phyloP scores from a whole-genome alignment of 257 asterid genomes.

The Salvia miltiorrhiza region DNA sequence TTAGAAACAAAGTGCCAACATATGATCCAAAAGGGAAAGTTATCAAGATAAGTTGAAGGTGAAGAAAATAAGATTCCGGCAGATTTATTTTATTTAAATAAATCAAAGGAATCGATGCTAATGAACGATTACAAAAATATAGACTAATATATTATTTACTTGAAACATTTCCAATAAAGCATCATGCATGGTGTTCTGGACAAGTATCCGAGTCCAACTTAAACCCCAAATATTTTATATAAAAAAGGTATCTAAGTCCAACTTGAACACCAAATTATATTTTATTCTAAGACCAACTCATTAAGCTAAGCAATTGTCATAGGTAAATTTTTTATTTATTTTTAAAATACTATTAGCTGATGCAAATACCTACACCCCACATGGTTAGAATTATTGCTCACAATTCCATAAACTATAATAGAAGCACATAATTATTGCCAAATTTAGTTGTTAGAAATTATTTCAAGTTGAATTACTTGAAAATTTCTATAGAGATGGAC shows the following conservation, averaged over 20 bases:
- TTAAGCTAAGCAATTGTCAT: slow-evolving; percentile 12
- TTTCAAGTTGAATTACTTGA: not conserved
- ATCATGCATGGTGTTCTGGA: slow-evolving; percentile 15
- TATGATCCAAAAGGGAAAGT: not conserved
- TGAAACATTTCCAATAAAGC: slow-evolving; percentile 29
- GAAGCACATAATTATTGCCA: not conserved
- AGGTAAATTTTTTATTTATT: slow-evolving; percentile 21
- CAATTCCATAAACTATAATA: slow-evolving; percentile 1
- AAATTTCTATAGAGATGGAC: not conserved
- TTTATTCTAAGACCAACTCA: slow-evolving; percentile 30
- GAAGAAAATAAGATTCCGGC: slow-evolving; percentile 6
- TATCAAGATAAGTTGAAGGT: not conserved
- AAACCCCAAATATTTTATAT: slow-evolving; percentile 14
- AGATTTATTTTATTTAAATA: not conserved
- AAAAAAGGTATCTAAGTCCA: slow-evolving; percentile 29
- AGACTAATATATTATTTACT: slow-evolving; percentile 1
- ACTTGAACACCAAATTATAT: slow-evolving; percentile 9
- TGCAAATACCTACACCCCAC: slow-evolving; percentile 32
- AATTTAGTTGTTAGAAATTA: not conserved
- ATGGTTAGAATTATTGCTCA: slow-evolving; percentile 35
- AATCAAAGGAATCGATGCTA: slow-evolving; percentile 16
- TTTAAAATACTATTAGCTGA: slow-evolving; percentile 17
- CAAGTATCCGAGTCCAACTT: slow-evolving; percentile 35
- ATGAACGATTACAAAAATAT: slow-evolving; percentile 9
- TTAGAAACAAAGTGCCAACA: not conserved